These are phyloP conservation scores for Salix caprea DNA, from an alignment of 345 rosid genomes.

Conservation along the genomic window DNA sequence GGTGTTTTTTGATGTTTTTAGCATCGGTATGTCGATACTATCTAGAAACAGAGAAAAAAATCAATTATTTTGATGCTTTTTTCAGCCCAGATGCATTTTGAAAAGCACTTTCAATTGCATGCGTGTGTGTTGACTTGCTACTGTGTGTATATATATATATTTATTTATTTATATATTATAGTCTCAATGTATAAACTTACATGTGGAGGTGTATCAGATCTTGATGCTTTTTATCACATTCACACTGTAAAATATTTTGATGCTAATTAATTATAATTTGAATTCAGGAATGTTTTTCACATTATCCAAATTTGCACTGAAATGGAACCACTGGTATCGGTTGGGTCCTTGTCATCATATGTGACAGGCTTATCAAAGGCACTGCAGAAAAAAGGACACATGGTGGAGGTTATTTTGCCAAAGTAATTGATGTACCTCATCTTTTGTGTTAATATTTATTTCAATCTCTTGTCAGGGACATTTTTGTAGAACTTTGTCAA, in stretches of 20 bases:
- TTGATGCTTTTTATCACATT: too few species aligned
- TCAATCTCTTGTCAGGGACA: background rate
- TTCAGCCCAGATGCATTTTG: too few species aligned
- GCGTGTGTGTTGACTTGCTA: too few species aligned
- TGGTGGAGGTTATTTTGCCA: slow-evolving; percentile 83
- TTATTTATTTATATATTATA: too few species aligned
- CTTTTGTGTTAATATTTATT: slow-evolving; percentile 2
- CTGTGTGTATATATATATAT: too few species aligned
- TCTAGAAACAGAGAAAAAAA: too few species aligned
- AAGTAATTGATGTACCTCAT: slow-evolving; percentile 41
- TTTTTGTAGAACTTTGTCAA: background rate
- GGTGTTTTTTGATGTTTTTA: too few species aligned
- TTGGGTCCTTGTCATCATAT: slow-evolving; percentile 70
- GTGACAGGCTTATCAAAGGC: slow-evolving; percentile 57
- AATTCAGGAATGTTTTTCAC: slow-evolving; percentile 60
- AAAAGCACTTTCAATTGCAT: too few species aligned
- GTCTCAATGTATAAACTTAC: background rate
- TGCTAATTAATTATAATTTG: slow-evolving; percentile 1
- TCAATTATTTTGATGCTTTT: too few species aligned
- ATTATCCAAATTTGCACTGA: slow-evolving; percentile 81
- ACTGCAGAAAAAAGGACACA: slow-evolving; percentile 61
- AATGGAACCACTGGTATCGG: slow-evolving; percentile 67
- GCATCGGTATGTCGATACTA: too few species aligned
- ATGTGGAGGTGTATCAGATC: background rate
- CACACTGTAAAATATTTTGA: background rate